Percentiles rank a stretch among this genome's conserved stretches.
Conservation (phyloP, 2,329 filamentous ascomycete genomes). For the Botrytis medusae region DNA sequence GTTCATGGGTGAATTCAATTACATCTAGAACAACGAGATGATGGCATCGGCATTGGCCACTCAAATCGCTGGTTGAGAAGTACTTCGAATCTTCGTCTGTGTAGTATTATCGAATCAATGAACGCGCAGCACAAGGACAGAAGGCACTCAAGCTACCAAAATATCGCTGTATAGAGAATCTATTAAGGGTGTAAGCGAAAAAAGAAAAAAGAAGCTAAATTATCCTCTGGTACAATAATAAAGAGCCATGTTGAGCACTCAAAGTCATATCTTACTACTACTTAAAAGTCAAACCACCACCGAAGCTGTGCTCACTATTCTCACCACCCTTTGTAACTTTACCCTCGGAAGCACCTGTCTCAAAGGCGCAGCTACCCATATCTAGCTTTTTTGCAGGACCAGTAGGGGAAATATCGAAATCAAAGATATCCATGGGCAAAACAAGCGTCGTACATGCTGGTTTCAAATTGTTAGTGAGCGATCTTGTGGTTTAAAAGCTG, state of each 20-base stretch:
- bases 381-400: slow-evolving; percentile 60
- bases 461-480: slow-evolving; percentile 20
- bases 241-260: too few species aligned
- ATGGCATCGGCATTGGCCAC: not conserved
- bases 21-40: not conserved
- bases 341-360: slow-evolving; percentile 48
- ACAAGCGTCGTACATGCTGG: slow-evolving; percentile 80
- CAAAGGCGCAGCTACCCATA: slow-evolving; percentile 70
- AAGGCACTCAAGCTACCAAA: not conserved
- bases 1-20: not conserved
- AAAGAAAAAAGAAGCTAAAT: not conserved
- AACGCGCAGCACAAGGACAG: not conserved
- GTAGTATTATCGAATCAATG: not conserved
- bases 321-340: slow-evolving; percentile 46
- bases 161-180: not conserved
- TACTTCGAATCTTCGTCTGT: not conserved
- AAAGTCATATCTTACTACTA: slow-evolving; percentile 12
- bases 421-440: slow-evolving; percentile 89
- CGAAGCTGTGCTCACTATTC: slow-evolving; percentile 52
- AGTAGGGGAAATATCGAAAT: slow-evolving; percentile 79
- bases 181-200: not conserved
- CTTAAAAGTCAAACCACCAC: slow-evolving; percentile 53
- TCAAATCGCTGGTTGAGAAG: not conserved
- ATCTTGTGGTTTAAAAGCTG: not conserved
- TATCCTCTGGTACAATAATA: not conserved